phyloP scores from a whole-genome alignment of 257 asterid genomes.

The Capsicum pubescens region DNA sequence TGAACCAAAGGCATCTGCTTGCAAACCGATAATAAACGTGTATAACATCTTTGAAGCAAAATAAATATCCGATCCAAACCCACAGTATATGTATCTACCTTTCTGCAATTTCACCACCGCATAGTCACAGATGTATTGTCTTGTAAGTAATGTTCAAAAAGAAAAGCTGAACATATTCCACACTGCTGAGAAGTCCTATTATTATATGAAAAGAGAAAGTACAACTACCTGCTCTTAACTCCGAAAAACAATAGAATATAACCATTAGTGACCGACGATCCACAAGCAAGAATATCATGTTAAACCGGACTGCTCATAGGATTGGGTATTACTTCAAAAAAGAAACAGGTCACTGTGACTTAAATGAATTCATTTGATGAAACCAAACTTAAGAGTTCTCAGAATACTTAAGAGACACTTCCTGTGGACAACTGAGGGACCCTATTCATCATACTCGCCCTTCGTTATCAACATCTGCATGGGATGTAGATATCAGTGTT shows the following conservation, averaged over 20 bases:
- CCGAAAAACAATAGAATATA: neutral
- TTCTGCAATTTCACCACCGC: neutral
- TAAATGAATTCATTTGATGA: no score
- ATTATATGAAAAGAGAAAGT: no score
- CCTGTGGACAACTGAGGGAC: neutral
- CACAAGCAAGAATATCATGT: no score
- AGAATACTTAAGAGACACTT: neutral
- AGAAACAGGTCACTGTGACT: neutral
- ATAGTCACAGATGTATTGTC: neutral
- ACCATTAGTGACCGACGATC: neutral
- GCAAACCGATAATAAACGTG: neutral
- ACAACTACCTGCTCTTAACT: neutral
- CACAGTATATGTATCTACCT: no score
- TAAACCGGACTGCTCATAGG: neutral
- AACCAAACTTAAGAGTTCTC: neutral
- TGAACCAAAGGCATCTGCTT: neutral
- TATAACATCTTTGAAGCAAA: neutral
- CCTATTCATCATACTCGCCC: neutral
- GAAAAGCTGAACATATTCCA: neutral
- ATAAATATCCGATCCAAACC: neutral
- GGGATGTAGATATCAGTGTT: neutral
- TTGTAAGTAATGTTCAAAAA: neutral
- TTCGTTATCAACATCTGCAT: neutral
- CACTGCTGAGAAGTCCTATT: neutral
- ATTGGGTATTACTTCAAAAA: neutral